Percentiles rank a stretch among this genome's conserved stretches.
phyloP scores from a whole-genome alignment of 2,329 filamentous ascomycete genomes.

The Fonsecaea pedrosoi region DNA sequence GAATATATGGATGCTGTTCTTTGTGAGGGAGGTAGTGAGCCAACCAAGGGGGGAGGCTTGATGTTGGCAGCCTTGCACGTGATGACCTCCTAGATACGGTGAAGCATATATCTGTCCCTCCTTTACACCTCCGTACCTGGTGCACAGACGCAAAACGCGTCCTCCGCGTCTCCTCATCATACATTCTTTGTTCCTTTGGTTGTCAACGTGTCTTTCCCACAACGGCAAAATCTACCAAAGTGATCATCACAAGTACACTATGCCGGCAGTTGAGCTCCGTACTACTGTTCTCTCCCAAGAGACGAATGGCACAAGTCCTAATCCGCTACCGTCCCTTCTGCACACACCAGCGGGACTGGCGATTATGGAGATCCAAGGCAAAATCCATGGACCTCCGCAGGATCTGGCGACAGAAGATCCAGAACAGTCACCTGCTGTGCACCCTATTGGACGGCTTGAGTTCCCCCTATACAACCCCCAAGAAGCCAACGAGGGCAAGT shows the following conservation, averaged over 20 bases:
- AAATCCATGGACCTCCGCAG: conserved; percentile 73
- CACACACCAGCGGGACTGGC: conserved; percentile 89
- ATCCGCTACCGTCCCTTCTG: conserved; percentile 78
- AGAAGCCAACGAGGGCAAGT: conserved; percentile 62
- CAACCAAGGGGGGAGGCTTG: neutral
- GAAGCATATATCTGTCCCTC: neutral
- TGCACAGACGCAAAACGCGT: conserved; percentile 10
- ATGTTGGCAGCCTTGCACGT: conserved; percentile 1
- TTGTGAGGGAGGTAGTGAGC: too few species aligned
- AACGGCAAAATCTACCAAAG: neutral
- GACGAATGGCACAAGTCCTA: conserved; percentile 41
- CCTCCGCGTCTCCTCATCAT: neutral
- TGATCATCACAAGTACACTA: conserved; percentile 29
- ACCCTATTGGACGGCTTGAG: conserved; percentile 72
- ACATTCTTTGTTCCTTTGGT: neutral
- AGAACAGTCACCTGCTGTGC: conserved; percentile 46
- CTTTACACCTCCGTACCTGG: too few species aligned
- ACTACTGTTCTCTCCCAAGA: conserved; percentile 36
- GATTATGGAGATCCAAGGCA: conserved; percentile 90
- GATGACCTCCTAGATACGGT: neutral
- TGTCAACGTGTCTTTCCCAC: neutral
- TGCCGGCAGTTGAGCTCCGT: conserved; percentile 54
- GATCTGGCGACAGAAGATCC: conserved; percentile 35
- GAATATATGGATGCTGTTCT: too few species aligned
- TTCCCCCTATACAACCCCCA: conserved; percentile 75